phyloP scores from a whole-genome alignment of 2,329 filamentous ascomycete species.

The Ophiocordyceps unilateralis region DNA sequence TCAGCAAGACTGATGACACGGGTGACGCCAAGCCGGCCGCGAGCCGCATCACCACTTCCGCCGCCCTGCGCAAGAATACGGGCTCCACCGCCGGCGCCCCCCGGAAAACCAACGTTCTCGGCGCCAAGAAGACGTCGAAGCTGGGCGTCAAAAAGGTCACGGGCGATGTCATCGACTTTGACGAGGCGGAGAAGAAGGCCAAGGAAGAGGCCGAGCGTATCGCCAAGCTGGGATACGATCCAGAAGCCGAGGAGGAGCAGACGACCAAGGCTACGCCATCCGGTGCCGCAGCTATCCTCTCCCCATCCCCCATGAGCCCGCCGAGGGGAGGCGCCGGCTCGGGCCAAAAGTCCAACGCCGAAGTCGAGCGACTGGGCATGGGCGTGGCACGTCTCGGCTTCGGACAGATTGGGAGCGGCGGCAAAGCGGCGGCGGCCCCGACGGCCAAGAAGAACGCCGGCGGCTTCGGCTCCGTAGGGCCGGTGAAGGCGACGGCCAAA shows the following conservation, averaged over 20 bases:
- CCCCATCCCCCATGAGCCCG: constrained; percentile 62
- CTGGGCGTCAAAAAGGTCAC: constrained; percentile 85
- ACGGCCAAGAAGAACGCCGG: constrained; percentile 59
- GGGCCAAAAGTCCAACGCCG: constrained; percentile 50
- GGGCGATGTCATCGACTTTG: constrained; percentile 75
- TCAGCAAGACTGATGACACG: constrained; percentile 43
- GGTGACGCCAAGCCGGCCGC: constrained; percentile 44
- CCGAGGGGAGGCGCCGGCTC: constrained; percentile 36
- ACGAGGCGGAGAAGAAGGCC: constrained; percentile 91
- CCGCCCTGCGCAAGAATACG: constrained; percentile 64
- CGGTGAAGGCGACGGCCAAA: constrained; percentile 50
- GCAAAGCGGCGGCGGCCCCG: constrained; percentile 31
- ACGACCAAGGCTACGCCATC: constrained; percentile 26
- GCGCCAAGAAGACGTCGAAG: constrained; percentile 69
- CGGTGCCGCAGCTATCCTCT: constrained; percentile 44
- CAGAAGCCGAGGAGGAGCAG: constrained; percentile 58
- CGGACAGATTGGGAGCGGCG: constrained; percentile 54
- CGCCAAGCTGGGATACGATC: constrained; percentile 88
- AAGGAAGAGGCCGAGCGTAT: constrained; percentile 95
- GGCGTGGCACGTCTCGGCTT: constrained; percentile 74
- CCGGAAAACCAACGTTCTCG: constrained; percentile 72
- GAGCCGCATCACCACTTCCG: constrained; percentile 58
- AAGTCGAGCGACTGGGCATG: constrained; percentile 83
- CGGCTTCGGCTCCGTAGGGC: constrained; percentile 72
- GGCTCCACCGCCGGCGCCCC: constrained; percentile 34